Base-by-base conservation (phyloP, 805 yeast species). In the Maudiozyma barnettii region DNA sequence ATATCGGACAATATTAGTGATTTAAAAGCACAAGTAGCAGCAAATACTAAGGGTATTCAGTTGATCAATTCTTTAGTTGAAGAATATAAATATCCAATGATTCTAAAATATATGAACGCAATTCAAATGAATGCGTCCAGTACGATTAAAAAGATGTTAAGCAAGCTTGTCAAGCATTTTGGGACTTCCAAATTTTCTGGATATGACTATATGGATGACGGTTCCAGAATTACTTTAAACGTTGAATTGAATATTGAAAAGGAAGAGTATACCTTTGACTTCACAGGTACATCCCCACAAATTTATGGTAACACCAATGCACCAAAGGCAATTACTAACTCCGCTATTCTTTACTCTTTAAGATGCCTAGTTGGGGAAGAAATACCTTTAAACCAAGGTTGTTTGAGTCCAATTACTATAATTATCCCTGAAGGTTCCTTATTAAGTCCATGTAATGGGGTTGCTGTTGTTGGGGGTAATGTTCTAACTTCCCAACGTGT, bases 391-490 rank as follows among this genome's bases (percentile, higher is more conserved):
- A 91, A 91, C 62, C 95, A 89, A 61, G 98, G 99, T 8, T 91
- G 96, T 63, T 71, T 91, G 54, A 70, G 76, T 45, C 96, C 97
- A 0, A 78, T 91, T 44, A 69, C 78, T 7, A 79, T 91, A 23
- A 67, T 66, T 2, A 77, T 82, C 42, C 90, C 90, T 4, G 69
- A 72, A 41, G 76, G 76, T 9, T 77, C 84, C 3, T 66, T 84
- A 14, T 68, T 93, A 13, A 75, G 83, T 22, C 97, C 98, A 1
- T 77, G 81, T 18, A 75, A 75, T 36, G 91, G 85, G 14, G 91
- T 95, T 42, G 99, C 97, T 1, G 95, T 88, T 35, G 97, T 91
- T 18, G 93, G 90, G 41, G 96, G 96, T 8, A 91, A 91, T 63
- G 98, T 91, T 7, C 84, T 90, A 67, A 91, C 98, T 1, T 84